Base-by-base conservation (phyloP, 768 basidiomycete genomes). In the Hericium rajendrae region DNA sequence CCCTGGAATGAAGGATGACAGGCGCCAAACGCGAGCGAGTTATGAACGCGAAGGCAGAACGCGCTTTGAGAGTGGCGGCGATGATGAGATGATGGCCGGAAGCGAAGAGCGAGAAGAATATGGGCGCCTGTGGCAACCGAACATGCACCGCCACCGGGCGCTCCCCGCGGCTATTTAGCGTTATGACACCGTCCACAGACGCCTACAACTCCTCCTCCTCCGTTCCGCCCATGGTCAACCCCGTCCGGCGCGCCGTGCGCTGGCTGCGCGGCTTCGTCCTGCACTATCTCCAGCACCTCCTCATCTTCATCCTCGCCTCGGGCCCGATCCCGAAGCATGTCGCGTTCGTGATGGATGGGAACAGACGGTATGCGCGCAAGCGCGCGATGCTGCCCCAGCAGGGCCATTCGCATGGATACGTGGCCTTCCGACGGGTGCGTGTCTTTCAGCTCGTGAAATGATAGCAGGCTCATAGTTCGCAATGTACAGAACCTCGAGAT, bases 331-430 rank as follows among this genome's bases (percentile, higher is more conserved):
- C 97, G 0, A 71, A 75, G 46, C 97, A 99, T 73, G 80, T 98
- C 28, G 94, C 89, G 2, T 94, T 99, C 68, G 85, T 95, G 26
- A 94, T 99, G 93, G 97, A 99, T 67, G 97, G 97, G 3, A 97
- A 98, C 69, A 76, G 97, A 54, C 78, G 97, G 11, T 95, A 90
- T 67, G 94, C 97, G 1, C 77, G 91, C 69, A 71, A 74, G 62
- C 72, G 80, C 20, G 81, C 84, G 15, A 80, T 83, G 69, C 69
- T 76, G n/a, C 78, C 90, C 18, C 74, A 75, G 38, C 76, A 92
- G 60, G 95, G 97, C 2, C 95, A 99, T 69, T 73, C 76, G 5
- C 85, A 87, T 48, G 97, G 97, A 0, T 98, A 91, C 68, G 69
- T 80, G 48, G 85, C 90, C 4, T 71, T 98, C 56, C 76, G 85